phyloP scores from a whole-genome alignment of 1,284 basidiomycete species.

The Cryptococcus sp. region DNA sequence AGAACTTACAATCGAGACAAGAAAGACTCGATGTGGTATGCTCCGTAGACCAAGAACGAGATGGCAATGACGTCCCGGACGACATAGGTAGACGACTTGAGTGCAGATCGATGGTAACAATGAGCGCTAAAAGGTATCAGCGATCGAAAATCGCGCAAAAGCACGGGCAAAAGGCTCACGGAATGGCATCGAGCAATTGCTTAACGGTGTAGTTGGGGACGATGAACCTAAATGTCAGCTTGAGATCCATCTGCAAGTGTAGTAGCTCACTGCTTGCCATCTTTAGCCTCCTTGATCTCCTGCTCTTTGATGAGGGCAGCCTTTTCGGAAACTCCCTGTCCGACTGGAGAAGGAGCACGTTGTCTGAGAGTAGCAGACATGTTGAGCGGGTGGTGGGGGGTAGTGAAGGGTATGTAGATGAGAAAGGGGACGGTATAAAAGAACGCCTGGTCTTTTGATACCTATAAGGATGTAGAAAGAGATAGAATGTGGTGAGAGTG shows the following conservation, averaged over 20 bases:
- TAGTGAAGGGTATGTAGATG: background rate
- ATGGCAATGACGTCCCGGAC: conserved; percentile 72
- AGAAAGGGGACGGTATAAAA: background rate
- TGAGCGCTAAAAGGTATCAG: conserved; percentile 59
- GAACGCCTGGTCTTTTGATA: no score
- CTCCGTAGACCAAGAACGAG: conserved; percentile 63
- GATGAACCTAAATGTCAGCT: conserved; percentile 34
- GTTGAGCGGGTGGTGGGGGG: conserved; percentile 3
- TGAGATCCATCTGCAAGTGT: conserved; percentile 66
- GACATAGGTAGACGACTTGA: conserved; percentile 78
- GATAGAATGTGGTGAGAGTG: no score
- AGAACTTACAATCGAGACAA: conserved; percentile 36
- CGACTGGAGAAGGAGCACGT: conserved; percentile 25
- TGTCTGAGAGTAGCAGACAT: conserved; percentile 43
- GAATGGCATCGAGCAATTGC: conserved; percentile 73
- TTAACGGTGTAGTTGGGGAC: conserved; percentile 49
- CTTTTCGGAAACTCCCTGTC: conserved; percentile 38
- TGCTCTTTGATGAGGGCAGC: conserved; percentile 39
- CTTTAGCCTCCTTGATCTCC: conserved; percentile 41
- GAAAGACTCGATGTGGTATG: conserved; percentile 62
- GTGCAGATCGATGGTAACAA: conserved; percentile 86
- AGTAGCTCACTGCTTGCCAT: conserved; percentile 38
- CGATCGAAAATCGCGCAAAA: background rate
- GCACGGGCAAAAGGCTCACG: conserved; percentile 52
- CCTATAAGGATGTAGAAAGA: background rate